Evolutionary conservation across 140 eudicot genomes (phyloP).

Genomic region (Oenanthe javanica): DNA sequence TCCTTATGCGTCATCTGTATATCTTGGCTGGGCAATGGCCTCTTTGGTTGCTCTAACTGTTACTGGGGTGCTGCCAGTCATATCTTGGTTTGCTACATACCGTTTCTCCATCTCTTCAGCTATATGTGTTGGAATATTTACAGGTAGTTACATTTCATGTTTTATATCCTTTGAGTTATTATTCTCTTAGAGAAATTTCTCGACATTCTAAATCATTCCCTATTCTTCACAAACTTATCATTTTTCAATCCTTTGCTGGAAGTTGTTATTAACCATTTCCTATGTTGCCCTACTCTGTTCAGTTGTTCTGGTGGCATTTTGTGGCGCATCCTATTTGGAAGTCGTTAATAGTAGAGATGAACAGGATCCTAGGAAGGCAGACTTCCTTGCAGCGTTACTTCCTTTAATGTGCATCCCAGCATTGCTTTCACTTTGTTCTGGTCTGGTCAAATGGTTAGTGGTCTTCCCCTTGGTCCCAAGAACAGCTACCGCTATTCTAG

Average conservation of each 20-base stretch:
- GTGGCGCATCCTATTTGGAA: constrained; percentile 85
- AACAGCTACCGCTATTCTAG: background rate
- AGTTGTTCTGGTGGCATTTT: constrained; percentile 90
- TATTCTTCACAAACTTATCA: background rate
- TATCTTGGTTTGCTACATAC: constrained; percentile 96
- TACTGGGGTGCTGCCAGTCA: constrained; percentile 88
- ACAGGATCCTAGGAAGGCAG: constrained; percentile 58
- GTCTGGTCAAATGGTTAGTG: constrained; percentile 85
- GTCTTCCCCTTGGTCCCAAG: constrained; percentile 2
- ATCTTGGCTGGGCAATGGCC: constrained; percentile 98
- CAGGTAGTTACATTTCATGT: constrained; percentile 41
- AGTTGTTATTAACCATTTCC: constrained; percentile 4
- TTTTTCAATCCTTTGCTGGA: background rate
- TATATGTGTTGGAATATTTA: constrained; percentile 71
- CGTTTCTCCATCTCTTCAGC: constrained; percentile 87
- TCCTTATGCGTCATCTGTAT: constrained; percentile 76
- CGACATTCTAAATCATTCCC: background rate
- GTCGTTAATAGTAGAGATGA: constrained; percentile 65
- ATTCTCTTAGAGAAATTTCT: background rate
- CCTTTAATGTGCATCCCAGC: constrained; percentile 98
- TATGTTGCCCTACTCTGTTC: constrained; percentile 15
- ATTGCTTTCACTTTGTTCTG: constrained; percentile 69
- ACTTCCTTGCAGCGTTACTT: constrained; percentile 93
- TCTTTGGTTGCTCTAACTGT: constrained; percentile 69
- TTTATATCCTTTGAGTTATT: background rate